Percentiles rank a stretch among this genome's conserved stretches.
Conservation (phyloP, 352 stramenopile genomes). For the Phytopythium chamaehyphon region DNA sequence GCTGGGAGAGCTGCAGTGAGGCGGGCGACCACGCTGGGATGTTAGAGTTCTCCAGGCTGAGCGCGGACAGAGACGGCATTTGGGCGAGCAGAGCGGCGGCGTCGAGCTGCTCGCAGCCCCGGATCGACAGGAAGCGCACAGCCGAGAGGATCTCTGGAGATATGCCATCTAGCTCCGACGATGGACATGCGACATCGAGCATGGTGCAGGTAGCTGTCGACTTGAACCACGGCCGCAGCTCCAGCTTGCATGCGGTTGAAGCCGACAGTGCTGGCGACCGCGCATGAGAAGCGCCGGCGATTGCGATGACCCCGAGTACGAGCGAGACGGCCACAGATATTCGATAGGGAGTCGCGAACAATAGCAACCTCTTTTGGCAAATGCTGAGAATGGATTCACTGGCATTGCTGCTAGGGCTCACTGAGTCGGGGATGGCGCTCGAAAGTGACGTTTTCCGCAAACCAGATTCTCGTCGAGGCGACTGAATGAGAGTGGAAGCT, state of each 20-base stretch:
- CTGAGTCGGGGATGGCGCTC: background rate
- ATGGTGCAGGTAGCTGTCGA: background rate
- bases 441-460: background rate
- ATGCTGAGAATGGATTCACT: background rate
- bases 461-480: background rate
- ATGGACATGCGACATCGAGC: background rate
- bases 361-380: background rate
- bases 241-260: background rate
- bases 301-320: background rate
- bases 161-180: background rate
- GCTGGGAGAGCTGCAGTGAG: background rate
- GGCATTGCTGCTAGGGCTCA: background rate
- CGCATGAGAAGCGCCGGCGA: background rate
- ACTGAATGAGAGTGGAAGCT: background rate
- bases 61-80: background rate
- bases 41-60: background rate
- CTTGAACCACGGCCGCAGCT: slow-evolving; percentile 3
- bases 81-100: background rate
- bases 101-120: background rate
- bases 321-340: background rate
- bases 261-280: background rate
- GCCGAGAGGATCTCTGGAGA: background rate
- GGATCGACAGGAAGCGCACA: slow-evolving; percentile 1
- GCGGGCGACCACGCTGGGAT: background rate
- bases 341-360: background rate